These are phyloP conservation scores for Calonectria henricotiae DNA, from an alignment of 2,329 filamentous ascomycete genomes.

Conservation along the genomic window DNA sequence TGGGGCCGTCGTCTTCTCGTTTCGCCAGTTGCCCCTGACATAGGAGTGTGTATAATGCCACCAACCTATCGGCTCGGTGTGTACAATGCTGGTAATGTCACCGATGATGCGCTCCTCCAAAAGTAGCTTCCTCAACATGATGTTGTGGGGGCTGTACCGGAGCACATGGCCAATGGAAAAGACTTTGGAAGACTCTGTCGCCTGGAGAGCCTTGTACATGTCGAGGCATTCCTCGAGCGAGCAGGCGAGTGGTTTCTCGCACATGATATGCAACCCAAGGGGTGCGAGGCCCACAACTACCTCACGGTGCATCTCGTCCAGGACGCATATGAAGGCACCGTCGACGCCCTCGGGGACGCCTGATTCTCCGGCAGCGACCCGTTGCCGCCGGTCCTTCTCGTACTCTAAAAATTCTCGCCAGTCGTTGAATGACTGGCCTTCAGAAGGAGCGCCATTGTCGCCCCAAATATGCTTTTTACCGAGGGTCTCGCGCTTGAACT, in stretches of 20 bases:
- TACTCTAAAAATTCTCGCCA: constrained; percentile 86
- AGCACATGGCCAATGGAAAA: constrained; percentile 97
- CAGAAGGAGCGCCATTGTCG: constrained; percentile 58
- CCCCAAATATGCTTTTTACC: constrained; percentile 84
- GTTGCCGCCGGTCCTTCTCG: constrained; percentile 75
- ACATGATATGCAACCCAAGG: constrained; percentile 86
- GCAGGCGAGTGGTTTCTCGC: constrained; percentile 94
- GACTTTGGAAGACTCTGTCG: constrained; percentile 62
- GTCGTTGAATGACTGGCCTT: constrained; percentile 79
- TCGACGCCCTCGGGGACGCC: constrained; percentile 72
- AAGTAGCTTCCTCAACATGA: constrained; percentile 84
- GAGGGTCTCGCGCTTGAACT: constrained; percentile 82
- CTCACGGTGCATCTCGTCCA: constrained; percentile 91
- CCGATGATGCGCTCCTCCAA: constrained; percentile 84
- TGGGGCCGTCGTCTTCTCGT: constrained; percentile 81
- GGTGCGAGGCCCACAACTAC: constrained; percentile 83
- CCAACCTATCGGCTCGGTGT: constrained; percentile 95
- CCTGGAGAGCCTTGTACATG: constrained; percentile 76
- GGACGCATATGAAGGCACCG: constrained; percentile 77
- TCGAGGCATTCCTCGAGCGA: constrained; percentile 83
- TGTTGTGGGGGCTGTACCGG: constrained; percentile 94
- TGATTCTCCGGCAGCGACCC: constrained; percentile 65
- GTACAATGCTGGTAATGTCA: constrained; percentile 87
- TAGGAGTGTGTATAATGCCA: constrained; percentile 96
- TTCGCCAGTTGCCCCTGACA: constrained; percentile 95